Base-by-base conservation (phyloP, 1,284 basidiomycete genomes). In the Apiotrichum gamsii region DNA sequence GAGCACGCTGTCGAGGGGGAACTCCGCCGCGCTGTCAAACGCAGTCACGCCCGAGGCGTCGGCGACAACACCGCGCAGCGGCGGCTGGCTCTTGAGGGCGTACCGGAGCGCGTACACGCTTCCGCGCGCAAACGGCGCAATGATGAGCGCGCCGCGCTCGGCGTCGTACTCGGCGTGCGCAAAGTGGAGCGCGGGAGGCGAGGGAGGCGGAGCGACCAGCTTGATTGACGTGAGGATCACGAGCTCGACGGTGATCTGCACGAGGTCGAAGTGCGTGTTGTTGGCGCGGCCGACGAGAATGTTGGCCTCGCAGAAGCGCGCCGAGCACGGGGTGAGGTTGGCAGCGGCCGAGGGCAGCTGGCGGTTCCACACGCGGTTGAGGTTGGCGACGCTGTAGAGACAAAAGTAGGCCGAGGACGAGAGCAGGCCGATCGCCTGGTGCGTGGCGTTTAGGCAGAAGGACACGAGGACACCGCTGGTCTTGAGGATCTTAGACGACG, bases 251-350 rank as follows among this genome's bases (percentile, higher is more conserved):
- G 67, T 64, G 43, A 70, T 67, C 45, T 70, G 68, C 1, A 68
- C 56, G 3, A 70, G 53, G 34, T 70, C 68, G 39, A 60, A 61
- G 32, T 52, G 35, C 8, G 64, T 63, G 45, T 70, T 58, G 45
- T 62, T 58, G 2, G 39, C 55, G 20, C 62, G 43, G 8, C 68
- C 68, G 21, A 70, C 57, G 15, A 69, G 53, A 25, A 70, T 47
- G 40, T 64, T 62, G n/a, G 62, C 47, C 43, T 70, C 68, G 51
- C 56, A 58, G 53, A 70, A 69, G 14, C 54, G 50, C 13, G 62
- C 57, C 0, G 65, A 67, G 14, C 58, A 56, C 8, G 42, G 50
- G 0, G 60, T 58, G 14, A 45, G 28, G 4, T 38, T 19, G 2
- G 48, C 20, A 11, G 51, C 43, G 19, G 54, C 43, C 3, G 59